Conservation (phyloP, 139 green algal genomes). For the Deuterostichococcus epilithicus region DNA sequence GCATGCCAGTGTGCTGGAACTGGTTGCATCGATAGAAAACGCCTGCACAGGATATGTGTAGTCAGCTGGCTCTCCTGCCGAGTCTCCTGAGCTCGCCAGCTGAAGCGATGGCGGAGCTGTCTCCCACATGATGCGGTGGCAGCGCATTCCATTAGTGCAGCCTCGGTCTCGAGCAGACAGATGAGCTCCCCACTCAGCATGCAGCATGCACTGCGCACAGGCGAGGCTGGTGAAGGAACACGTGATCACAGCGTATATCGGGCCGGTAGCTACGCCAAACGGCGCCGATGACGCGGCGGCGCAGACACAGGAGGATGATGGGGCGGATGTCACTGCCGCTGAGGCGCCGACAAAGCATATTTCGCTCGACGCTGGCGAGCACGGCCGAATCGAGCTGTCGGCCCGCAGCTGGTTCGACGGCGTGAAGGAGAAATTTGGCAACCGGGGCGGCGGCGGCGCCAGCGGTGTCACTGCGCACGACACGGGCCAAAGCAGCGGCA, state of each 20-base stretch:
- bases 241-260: neutral
- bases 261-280: too few relatives aligned
- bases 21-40: too few relatives aligned
- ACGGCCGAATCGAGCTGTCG: neutral
- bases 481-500: neutral
- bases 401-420: neutral
- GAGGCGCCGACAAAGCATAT: neutral
- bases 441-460: neutral
- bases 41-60: too few relatives aligned
- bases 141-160: too few relatives aligned
- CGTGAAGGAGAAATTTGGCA: neutral
- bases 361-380: neutral
- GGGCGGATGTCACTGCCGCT: neutral
- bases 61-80: too few relatives aligned
- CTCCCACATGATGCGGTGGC: too few relatives aligned
- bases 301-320: neutral
- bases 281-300: neutral
- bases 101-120: too few relatives aligned
- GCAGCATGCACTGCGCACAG: neutral
- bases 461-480: too few relatives aligned
- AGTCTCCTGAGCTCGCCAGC: too few relatives aligned
- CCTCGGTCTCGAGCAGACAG: too few relatives aligned
- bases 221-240: neutral
- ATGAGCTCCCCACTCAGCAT: too few relatives aligned
- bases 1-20: too few relatives aligned